Conservation (phyloP, 371 early-diverging fungal genomes). For the Furculomyces boomerangus region DNA sequence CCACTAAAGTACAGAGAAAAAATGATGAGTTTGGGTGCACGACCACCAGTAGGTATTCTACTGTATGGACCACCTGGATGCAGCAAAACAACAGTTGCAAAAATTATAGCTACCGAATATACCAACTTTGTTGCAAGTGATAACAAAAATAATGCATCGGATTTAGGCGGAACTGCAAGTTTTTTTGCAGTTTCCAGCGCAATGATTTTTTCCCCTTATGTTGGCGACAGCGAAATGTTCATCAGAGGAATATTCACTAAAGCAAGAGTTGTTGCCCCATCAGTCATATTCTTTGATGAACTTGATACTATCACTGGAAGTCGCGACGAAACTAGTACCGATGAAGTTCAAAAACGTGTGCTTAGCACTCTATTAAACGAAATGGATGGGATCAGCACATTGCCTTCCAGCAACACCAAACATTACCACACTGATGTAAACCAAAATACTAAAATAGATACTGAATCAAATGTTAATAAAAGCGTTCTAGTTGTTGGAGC, state of each 20-base stretch:
- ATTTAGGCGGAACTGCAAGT: constrained; percentile 51
- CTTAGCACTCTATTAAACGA: constrained; percentile 84
- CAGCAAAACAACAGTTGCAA: constrained; percentile 91
- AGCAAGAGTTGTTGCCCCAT: constrained; percentile 72
- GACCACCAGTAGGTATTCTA: constrained; percentile 73
- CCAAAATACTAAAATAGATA: no score
- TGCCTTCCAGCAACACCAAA: no score
- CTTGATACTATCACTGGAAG: constrained; percentile 95
- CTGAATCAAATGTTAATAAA: background rate
- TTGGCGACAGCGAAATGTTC: constrained; percentile 85
- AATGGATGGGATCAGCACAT: constrained; percentile 79
- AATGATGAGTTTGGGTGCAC: constrained; percentile 61
- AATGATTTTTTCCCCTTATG: constrained; percentile 67
- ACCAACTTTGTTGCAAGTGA: no score
- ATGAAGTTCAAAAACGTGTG: constrained; percentile 74
- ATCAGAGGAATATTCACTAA: constrained; percentile 62
- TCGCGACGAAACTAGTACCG: constrained; percentile 44
- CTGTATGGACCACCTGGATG: constrained; percentile 97
- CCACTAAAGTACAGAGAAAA: constrained; percentile 59
- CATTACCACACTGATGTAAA: no score
- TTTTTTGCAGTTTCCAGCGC: constrained; percentile 87
- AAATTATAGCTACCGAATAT: constrained; percentile 29
- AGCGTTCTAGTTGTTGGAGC: constrained; percentile 28
- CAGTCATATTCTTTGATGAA: constrained; percentile 96
- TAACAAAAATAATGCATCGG: no score